These are phyloP conservation scores for Juglanconis juglandina DNA, from an alignment of 2,329 filamentous ascomycete species.

Conservation along the genomic window DNA sequence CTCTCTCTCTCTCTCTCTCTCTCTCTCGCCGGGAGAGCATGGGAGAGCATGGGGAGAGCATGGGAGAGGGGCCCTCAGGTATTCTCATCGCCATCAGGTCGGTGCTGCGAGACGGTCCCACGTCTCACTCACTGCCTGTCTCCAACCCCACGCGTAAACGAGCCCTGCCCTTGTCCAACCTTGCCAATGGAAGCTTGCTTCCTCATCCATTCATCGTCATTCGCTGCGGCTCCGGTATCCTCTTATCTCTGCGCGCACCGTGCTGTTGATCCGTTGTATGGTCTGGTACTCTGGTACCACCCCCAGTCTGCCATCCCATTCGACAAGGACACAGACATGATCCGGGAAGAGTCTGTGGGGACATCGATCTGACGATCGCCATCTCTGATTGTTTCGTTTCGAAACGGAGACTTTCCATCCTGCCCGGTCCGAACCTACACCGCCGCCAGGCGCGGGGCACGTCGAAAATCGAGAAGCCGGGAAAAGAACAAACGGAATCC, in stretches of 20 bases:
- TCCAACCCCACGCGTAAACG: not conserved
- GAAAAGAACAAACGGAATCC: not conserved
- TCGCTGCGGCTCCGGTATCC: no score
- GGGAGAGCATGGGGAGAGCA: no score
- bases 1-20: no score
- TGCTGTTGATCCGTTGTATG: no score
- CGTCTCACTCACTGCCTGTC: conserved; percentile 2
- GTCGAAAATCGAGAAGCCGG: not conserved
- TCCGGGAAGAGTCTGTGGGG: not conserved
- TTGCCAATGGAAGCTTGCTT: no score
- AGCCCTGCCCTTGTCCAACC: not conserved
- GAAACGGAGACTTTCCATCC: not conserved
- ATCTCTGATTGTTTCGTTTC: conserved; percentile 7
- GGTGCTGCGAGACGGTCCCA: not conserved
- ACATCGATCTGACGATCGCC: not conserved
- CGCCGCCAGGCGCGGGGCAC: conserved; percentile 6
- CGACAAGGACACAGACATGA: not conserved
- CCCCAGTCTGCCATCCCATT: not conserved
- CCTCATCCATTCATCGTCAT: no score
- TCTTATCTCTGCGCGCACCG: not conserved
- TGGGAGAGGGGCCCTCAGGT: no score
- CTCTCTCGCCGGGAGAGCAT: no score
- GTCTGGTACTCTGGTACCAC: not conserved
- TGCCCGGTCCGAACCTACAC: not conserved
- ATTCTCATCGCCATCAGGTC: no score